phyloP scores from a whole-genome alignment of 176 grass and related monocot species.

The Luzula sylvatica region DNA sequence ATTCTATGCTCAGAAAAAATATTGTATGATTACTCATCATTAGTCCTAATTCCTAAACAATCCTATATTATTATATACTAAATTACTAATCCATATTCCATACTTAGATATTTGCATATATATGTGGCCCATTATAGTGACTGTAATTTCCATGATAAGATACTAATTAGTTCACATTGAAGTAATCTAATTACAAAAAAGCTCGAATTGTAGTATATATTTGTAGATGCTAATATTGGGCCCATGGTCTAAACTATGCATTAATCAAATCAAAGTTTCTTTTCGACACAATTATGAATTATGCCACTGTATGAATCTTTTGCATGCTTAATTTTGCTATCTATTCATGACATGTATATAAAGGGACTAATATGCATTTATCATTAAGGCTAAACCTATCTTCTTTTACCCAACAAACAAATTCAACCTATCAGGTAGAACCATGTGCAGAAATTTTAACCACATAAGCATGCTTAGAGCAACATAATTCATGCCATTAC shows the following conservation, averaged over 20 bases:
- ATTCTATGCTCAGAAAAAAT: constrained; percentile 14
- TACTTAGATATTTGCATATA: background rate
- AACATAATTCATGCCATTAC: constrained; percentile 6
- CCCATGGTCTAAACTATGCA: background rate
- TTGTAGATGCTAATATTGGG: too few relatives aligned
- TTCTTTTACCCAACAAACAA: background rate
- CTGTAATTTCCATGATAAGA: constrained; percentile 4
- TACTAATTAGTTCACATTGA: constrained; percentile 15
- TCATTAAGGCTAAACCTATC: constrained; percentile 11
- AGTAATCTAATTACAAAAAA: too few relatives aligned
- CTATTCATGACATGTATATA: constrained; percentile 1
- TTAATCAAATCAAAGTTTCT: background rate
- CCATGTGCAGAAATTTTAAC: constrained; percentile 9
- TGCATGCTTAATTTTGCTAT: constrained; percentile 12
- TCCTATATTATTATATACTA: constrained; percentile 7
- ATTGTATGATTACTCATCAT: background rate
- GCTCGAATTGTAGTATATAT: too few relatives aligned
- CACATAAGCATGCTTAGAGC: constrained; percentile 11
- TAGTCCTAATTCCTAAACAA: background rate
- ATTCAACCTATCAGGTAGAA: constrained; percentile 10
- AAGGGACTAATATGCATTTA: too few relatives aligned
- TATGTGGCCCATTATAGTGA: constrained; percentile 24
- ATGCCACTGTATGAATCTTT: constrained; percentile 1
- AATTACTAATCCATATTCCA: constrained; percentile 6
- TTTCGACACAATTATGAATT: background rate